Evolutionary conservation across 2,329 filamentous ascomycete species (phyloP), one percentile per base, ranked within the genome.

Genomic region (Neonectria coccinea): DNA sequence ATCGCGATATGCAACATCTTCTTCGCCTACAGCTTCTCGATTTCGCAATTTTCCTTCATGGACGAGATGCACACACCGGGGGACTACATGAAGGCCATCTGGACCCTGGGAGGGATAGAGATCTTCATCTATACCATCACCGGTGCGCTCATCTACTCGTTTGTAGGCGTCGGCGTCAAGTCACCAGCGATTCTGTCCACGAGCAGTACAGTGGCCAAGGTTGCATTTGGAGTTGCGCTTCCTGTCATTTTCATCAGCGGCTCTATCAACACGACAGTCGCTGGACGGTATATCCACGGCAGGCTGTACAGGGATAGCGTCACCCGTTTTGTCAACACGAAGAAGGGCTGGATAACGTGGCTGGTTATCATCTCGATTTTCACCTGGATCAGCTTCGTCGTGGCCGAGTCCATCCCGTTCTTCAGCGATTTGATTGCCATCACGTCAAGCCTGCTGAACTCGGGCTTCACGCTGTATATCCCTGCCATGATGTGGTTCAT

Each of bases 371-470:
- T 87, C 47, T 76, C 83, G 1, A 68, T 75, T 36, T 75, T 89
- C 31, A 92, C 89, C 81, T 54, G 65, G 54, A 39, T 63, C 7
- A 54, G 66, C 5, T 68, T 65, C 29, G 55, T 89, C 9, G 52
- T 90, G n/a, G 88, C 88, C 85, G 86, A 90, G 72, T 86, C 88
- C 1, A 89, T 93, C 53, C 91, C 91, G 2, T 88, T 89, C 73
- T 94, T 93, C 80, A 87, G 86, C 66, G 83, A 90, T 52, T 79
- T 93, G 52, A 79, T 93, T n/a, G 79, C 81, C 59, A 81, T 84
- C 69, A 79, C 73, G 61, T 83, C 82, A 10, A 77, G 81, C 14
- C 78, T 84, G 25, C 83, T 84, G 68, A 77, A 84, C 69, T 83
- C 81, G 14, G 71, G 71, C n/a, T 74, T 74, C 64, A 77, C 79